Conservation (phyloP, 1,284 basidiomycete genomes). For the Papiliotrema nemorosa region DNA sequence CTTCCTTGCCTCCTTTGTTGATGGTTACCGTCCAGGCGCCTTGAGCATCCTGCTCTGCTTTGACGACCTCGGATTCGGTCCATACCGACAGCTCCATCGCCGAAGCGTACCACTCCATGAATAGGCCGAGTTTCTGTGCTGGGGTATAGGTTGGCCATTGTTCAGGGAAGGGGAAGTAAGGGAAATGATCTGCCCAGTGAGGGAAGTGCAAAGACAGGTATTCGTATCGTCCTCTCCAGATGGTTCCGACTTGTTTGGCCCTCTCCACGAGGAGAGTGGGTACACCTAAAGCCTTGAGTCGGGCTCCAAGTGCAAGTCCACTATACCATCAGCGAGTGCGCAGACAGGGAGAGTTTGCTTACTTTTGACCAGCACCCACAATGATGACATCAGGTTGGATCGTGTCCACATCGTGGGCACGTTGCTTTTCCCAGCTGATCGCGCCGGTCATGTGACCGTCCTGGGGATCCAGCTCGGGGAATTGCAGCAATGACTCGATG, state of each 20-base stretch:
- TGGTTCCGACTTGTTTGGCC: conserved; percentile 45
- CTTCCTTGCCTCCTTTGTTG: not conserved
- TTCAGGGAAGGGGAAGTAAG: conserved; percentile 51
- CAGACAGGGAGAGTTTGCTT: not conserved
- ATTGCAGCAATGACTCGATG: conserved; percentile 55
- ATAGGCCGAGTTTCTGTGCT: conserved; percentile 46
- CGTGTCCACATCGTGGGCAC: conserved; percentile 38
- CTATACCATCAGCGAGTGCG: not conserved
- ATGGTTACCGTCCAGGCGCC: conserved; percentile 9
- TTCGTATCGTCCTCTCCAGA: conserved; percentile 56
- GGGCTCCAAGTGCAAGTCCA: conserved; percentile 48
- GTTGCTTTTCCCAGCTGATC: conserved; percentile 14
- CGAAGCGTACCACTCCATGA: conserved; percentile 35
- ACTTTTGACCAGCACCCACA: conserved; percentile 49
- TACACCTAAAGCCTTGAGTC: conserved; percentile 48
- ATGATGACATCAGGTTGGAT: conserved; percentile 50
- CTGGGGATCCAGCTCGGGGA: conserved; percentile 47
- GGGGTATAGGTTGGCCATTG: conserved; percentile 63
- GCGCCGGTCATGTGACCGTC: conserved; percentile 30
- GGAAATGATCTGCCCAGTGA: conserved; percentile 52
- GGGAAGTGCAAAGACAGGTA: conserved; percentile 62
- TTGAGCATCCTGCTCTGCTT: conserved; percentile 50
- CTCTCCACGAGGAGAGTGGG: conserved; percentile 46
- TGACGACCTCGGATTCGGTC: conserved; percentile 52
- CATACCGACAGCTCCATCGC: conserved; percentile 40